Conservation (phyloP, 106 monocot genomes). For the Triglochin maritima region DNA sequence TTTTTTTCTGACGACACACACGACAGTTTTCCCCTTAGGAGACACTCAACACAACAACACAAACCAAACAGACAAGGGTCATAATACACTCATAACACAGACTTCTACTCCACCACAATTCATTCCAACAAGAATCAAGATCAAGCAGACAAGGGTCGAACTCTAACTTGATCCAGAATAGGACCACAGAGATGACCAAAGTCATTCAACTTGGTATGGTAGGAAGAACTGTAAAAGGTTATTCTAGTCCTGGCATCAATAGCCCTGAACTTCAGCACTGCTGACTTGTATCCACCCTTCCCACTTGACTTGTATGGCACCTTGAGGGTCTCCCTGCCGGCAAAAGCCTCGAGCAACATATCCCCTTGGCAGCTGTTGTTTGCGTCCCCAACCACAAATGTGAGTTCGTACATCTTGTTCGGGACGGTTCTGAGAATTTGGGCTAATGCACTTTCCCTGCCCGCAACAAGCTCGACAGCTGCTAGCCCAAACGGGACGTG, state of each 20-base stretch:
- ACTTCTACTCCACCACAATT: no score
- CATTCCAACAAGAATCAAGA: no score
- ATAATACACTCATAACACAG: no score
- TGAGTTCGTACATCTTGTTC: slow-evolving; percentile 44
- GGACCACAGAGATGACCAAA: slow-evolving; percentile 69
- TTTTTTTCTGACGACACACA: no score
- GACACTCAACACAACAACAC: no score
- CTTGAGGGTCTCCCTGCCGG: slow-evolving; percentile 27
- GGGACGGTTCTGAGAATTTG: slow-evolving; percentile 54
- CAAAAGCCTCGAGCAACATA: slow-evolving; percentile 61
- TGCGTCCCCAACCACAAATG: slow-evolving; percentile 61
- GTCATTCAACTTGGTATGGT: slow-evolving; percentile 50
- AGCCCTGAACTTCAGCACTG: slow-evolving; percentile 41
- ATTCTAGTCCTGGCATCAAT: slow-evolving; percentile 34
- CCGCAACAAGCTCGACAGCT: slow-evolving; percentile 68
- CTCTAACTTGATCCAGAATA: slow-evolving; percentile 69
- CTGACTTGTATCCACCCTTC: slow-evolving; percentile 32
- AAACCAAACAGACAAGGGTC: no score
- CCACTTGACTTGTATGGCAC: slow-evolving; percentile 45
- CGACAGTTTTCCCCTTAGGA: no score
- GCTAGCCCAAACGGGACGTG: slow-evolving; percentile 33
- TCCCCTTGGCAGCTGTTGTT: slow-evolving; percentile 65
- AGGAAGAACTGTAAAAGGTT: slow-evolving; percentile 75
- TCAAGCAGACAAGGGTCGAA: slow-evolving; percentile 27
- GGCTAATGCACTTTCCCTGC: slow-evolving; percentile 59